Evolutionary conservation across 495 filamentous ascomycete genomes (phyloP).

Genomic region (Trypethelium eluteriae): DNA sequence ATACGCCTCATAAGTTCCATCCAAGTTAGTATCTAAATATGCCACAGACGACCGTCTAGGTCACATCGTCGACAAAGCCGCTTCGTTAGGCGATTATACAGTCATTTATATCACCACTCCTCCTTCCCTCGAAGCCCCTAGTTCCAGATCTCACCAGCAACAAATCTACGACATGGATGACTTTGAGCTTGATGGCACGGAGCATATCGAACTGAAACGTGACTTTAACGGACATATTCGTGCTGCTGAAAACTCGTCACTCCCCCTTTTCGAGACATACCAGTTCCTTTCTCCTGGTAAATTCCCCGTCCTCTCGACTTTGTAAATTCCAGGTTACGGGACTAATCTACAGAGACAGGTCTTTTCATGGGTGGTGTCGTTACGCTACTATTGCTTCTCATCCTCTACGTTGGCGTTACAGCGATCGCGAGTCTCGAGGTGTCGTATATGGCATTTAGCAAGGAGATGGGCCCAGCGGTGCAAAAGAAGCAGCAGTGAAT

Average conservation of each 20-base stretch:
- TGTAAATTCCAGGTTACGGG: background rate
- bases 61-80: conserved; percentile 45
- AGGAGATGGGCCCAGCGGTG: conserved; percentile 78
- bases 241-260: conserved; percentile 29
- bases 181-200: conserved; percentile 39
- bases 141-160: conserved; percentile 19
- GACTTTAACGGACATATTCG: conserved; percentile 35
- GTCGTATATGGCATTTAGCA: conserved; percentile 89
- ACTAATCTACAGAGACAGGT: conserved; percentile 38
- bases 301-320: conserved; percentile 22
- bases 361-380: conserved; percentile 77
- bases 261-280: conserved; percentile 80
- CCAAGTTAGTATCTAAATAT: background rate
- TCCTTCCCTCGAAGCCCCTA: conserved; percentile 17
- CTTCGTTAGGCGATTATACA: conserved; percentile 51
- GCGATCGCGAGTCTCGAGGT: conserved; percentile 76
- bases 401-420: conserved; percentile 67
- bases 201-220: conserved; percentile 55
- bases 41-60: conserved; percentile 52
- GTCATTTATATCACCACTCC: conserved; percentile 56
- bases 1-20: background rate
- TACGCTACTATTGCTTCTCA: conserved; percentile 57
- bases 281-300: conserved; percentile 74
- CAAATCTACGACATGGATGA: conserved; percentile 46
- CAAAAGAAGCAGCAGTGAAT: conserved; percentile 72